A percentile compares a stretch with the other conserved stretches of the same genome.
Evolutionary conservation across 805 yeast species (phyloP).

Genomic region (Candida succiphila): DNA sequence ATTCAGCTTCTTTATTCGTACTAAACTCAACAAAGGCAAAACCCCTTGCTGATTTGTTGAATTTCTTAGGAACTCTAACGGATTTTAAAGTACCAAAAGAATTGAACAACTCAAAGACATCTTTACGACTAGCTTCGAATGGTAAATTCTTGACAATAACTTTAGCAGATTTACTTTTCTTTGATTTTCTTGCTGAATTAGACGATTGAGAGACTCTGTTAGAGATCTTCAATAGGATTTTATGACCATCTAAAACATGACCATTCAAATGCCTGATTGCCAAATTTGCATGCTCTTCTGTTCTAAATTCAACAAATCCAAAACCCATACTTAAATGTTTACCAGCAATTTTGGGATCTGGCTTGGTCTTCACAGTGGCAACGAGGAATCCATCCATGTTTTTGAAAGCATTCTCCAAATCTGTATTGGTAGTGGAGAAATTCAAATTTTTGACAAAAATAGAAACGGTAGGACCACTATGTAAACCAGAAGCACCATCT

Average conservation of each 20-base stretch:
- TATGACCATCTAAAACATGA: slow-evolving; percentile 78
- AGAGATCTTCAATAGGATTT: slow-evolving; percentile 79
- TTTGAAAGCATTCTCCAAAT: slow-evolving; percentile 52
- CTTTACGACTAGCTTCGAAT: slow-evolving; percentile 89
- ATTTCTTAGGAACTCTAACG: slow-evolving; percentile 92
- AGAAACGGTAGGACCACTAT: slow-evolving; percentile 74
- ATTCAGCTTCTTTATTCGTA: slow-evolving; percentile 82
- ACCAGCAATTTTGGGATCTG: slow-evolving; percentile 67
- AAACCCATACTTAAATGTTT: slow-evolving; percentile 89
- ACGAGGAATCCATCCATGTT: slow-evolving; percentile 69
- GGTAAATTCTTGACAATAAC: slow-evolving; percentile 95
- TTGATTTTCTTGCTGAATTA: slow-evolving; percentile 18
- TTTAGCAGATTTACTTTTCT: slow-evolving; percentile 47
- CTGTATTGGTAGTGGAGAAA: slow-evolving; percentile 60
- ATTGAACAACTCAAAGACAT: slow-evolving; percentile 84
- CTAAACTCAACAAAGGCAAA: slow-evolving; percentile 95
- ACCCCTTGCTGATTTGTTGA: slow-evolving; percentile 92
- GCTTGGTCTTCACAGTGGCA: slow-evolving; percentile 79
- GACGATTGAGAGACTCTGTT: slow-evolving; percentile 51
- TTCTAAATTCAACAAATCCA: slow-evolving; percentile 87
- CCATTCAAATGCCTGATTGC: slow-evolving; percentile 74
- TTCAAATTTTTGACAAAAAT: slow-evolving; percentile 88
- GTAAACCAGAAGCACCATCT: slow-evolving; percentile 25
- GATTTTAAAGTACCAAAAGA: slow-evolving; percentile 93
- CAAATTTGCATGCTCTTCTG: slow-evolving; percentile 65